Percentiles rank a stretch among this genome's conserved stretches.
Evolutionary conservation across 2,329 filamentous ascomycete genomes (phyloP).

Genomic region (Aspergillus sp.): DNA sequence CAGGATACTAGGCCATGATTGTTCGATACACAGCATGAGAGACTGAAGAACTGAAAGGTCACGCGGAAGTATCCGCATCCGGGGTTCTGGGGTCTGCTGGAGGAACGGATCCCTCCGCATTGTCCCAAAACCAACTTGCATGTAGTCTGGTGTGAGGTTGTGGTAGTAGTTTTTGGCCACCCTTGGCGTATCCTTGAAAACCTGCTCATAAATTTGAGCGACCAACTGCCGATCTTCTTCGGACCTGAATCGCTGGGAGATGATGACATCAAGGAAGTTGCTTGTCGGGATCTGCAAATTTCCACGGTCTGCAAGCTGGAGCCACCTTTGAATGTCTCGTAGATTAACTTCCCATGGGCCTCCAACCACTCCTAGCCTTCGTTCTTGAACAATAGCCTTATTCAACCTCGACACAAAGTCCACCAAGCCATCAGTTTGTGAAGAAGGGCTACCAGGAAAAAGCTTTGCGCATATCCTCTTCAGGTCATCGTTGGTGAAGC

Average conservation of each 20-base stretch:
- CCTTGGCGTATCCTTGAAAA: slow-evolving; percentile 57
- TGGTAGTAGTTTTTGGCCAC: slow-evolving; percentile 64
- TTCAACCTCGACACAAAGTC: slow-evolving; percentile 80
- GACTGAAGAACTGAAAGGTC: slow-evolving; percentile 75
- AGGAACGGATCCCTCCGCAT: slow-evolving; percentile 58
- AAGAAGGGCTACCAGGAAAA: slow-evolving; percentile 63
- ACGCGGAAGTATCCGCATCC: slow-evolving; percentile 35
- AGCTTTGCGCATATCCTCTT: slow-evolving; percentile 76
- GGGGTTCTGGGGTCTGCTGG: slow-evolving; percentile 35
- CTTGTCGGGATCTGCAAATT: slow-evolving; percentile 62
- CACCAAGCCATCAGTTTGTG: slow-evolving; percentile 68
- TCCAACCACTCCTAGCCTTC: slow-evolving; percentile 56
- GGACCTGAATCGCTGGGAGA: slow-evolving; percentile 83
- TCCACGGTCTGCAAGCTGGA: slow-evolving; percentile 66
- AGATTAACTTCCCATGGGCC: slow-evolving; percentile 97
- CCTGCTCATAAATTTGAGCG: slow-evolving; percentile 62
- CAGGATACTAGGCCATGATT: slow-evolving; percentile 84
- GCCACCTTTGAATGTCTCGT: slow-evolving; percentile 84
- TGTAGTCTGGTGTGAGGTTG: slow-evolving; percentile 62
- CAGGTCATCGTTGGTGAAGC: slow-evolving; percentile 79
- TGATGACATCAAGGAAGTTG: slow-evolving; percentile 79
- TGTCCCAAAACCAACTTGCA: slow-evolving; percentile 78
- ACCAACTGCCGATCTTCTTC: slow-evolving; percentile 66
- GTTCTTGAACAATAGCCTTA: slow-evolving; percentile 61
- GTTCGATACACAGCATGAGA: slow-evolving; percentile 79